Evolutionary conservation across 352 stramenopile genomes (phyloP).

Genomic region (Thalassiosira exigua): DNA sequence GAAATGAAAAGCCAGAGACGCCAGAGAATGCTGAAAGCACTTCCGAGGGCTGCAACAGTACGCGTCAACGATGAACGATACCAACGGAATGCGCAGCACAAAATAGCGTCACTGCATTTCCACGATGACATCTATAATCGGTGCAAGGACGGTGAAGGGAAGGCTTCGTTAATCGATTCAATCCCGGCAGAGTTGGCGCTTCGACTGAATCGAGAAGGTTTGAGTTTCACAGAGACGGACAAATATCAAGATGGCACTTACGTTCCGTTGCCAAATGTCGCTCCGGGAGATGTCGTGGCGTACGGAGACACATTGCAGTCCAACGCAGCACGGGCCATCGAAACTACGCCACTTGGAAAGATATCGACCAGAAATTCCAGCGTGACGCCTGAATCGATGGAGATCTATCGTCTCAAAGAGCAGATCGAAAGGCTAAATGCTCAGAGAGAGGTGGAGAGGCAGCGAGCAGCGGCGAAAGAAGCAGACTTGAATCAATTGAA

Average conservation of each 20-base stretch:
- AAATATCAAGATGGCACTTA: slow-evolving; percentile 1
- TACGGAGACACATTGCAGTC: background rate
- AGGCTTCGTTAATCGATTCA: background rate
- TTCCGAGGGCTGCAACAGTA: background rate
- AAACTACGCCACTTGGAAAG: background rate
- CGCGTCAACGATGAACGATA: slow-evolving; percentile 5
- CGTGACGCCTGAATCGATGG: slow-evolving; percentile 5
- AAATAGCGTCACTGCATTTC: slow-evolving; percentile 11
- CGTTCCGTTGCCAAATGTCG: background rate
- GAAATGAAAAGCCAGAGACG: no score
- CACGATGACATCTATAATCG: slow-evolving; percentile 4
- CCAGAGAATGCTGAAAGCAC: background rate
- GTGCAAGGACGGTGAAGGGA: background rate
- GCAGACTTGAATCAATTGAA: background rate
- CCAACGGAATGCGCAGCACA: background rate
- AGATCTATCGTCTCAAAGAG: slow-evolving; percentile 4
- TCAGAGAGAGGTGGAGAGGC: background rate
- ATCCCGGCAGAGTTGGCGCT: background rate
- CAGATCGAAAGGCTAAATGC: background rate
- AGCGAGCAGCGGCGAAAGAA: slow-evolving; percentile 6
- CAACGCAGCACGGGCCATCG: background rate
- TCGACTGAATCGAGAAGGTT: background rate
- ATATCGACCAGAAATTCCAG: background rate
- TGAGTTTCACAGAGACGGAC: background rate
- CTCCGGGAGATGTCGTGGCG: background rate